phyloP scores from a whole-genome alignment of 2,329 filamentous ascomycete species.

The Aquanectria penicillioides region DNA sequence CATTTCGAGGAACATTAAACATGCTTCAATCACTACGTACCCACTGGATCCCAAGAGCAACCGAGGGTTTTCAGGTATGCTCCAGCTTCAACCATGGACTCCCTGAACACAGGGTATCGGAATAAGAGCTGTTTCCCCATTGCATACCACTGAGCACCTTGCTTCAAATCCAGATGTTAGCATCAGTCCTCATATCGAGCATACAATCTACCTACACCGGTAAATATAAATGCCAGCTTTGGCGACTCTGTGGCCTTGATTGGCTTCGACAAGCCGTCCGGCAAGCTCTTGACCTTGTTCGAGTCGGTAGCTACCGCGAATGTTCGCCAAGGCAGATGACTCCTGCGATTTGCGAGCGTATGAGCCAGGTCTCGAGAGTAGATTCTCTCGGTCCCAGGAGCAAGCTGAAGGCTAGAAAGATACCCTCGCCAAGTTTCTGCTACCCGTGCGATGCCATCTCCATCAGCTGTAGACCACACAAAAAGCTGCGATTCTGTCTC shows the following conservation, averaged over 20 bases:
- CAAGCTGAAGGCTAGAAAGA: neutral
- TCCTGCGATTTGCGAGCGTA: neutral
- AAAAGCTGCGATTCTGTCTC: neutral
- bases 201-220: slow-evolving; percentile 31
- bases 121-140: slow-evolving; percentile 44
- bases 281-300: neutral
- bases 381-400: neutral
- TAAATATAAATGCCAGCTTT: slow-evolving; percentile 36
- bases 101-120: slow-evolving; percentile 13
- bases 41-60: slow-evolving; percentile 39
- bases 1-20: neutral
- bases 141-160: slow-evolving; percentile 47
- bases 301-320: neutral
- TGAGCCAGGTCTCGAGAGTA: neutral
- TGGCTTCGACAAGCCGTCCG: neutral
- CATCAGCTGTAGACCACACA: neutral
- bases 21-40: neutral
- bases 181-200: neutral
- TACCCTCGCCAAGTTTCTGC: neutral
- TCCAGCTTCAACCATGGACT: neutral
- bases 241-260: neutral
- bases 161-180: too few species aligned
- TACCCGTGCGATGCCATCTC: neutral
- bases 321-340: neutral
- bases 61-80: slow-evolving; percentile 35